Percentiles rank a stretch among this genome's conserved stretches.
phyloP scores from a whole-genome alignment of 148 eudicot species.

The Heliosperma pusillum region DNA sequence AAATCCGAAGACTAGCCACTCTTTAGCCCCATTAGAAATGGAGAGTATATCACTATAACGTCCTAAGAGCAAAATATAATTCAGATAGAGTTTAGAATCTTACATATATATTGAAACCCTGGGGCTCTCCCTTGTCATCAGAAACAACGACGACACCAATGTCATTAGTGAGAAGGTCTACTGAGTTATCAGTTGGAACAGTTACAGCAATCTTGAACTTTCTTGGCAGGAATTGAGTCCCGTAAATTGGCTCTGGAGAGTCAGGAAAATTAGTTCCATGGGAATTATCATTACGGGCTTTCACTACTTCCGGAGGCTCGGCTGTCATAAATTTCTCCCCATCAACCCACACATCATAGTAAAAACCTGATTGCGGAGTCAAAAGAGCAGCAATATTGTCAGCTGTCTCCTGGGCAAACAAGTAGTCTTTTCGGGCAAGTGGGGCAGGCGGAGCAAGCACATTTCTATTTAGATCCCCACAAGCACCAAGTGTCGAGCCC shows the following conservation, averaged over 20 bases:
- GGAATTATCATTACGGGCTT: slow-evolving; percentile 90
- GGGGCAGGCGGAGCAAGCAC: slow-evolving; percentile 99
- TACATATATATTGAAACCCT: slow-evolving; percentile 93
- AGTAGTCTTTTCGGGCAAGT: slow-evolving; percentile 70
- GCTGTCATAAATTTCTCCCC: slow-evolving; percentile 91
- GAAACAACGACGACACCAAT: slow-evolving; percentile 84
- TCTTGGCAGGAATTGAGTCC: slow-evolving; percentile 95
- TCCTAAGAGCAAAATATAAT: neutral
- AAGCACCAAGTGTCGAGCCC: slow-evolving; percentile 99
- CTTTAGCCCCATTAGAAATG: too few species aligned
- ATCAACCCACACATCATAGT: slow-evolving; percentile 99
- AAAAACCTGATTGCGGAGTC: slow-evolving; percentile 98
- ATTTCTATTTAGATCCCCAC: slow-evolving; percentile 94
- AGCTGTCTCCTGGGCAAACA: slow-evolving; percentile 87
- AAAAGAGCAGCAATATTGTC: slow-evolving; percentile 87
- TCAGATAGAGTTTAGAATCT: slow-evolving; percentile 17
- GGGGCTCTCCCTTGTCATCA: slow-evolving; percentile 84
- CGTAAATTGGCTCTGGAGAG: slow-evolving; percentile 97
- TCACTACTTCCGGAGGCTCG: slow-evolving; percentile 88
- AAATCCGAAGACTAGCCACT: too few species aligned
- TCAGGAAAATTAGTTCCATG: slow-evolving; percentile 91
- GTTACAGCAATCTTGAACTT: slow-evolving; percentile 97
- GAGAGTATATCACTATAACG: too few species aligned
- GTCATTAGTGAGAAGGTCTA: slow-evolving; percentile 89
- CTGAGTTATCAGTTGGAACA: slow-evolving; percentile 88